Conservation (phyloP, 2,329 filamentous ascomycete genomes). For the Alternaria viburni region DNA sequence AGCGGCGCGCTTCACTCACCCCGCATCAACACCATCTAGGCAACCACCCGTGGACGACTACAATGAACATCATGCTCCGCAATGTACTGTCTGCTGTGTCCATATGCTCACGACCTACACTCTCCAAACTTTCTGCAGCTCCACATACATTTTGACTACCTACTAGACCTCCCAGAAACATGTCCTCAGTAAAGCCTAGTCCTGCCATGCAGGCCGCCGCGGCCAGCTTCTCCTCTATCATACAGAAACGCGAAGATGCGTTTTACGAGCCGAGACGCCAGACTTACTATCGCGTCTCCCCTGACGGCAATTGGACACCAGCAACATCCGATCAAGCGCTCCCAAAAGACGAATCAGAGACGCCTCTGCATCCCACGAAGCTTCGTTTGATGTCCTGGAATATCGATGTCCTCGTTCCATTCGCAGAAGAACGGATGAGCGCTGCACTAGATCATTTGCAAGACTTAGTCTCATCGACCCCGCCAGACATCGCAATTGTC, state of each 20-base stretch:
- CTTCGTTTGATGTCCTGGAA: constrained; percentile 55
- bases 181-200: neutral
- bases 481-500: constrained; percentile 40
- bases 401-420: constrained; percentile 55
- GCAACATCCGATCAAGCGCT: neutral
- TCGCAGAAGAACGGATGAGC: constrained; percentile 49
- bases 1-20: neutral
- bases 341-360: neutral
- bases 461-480: constrained; percentile 28
- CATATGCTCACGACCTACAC: neutral
- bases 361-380: constrained; percentile 5
- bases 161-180: neutral
- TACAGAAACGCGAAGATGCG: neutral
- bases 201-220: neutral
- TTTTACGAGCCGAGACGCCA: constrained; percentile 26
- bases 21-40: neutral
- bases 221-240: neutral
- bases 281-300: neutral
- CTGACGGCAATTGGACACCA: neutral
- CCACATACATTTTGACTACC: neutral
- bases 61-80: neutral
- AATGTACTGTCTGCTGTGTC: neutral
- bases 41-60: neutral
- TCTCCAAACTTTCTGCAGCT: neutral
- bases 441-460: constrained; percentile 51